Evolutionary conservation across 345 rosid genomes (phyloP).

Genomic region (Hirschfeldia incana): DNA sequence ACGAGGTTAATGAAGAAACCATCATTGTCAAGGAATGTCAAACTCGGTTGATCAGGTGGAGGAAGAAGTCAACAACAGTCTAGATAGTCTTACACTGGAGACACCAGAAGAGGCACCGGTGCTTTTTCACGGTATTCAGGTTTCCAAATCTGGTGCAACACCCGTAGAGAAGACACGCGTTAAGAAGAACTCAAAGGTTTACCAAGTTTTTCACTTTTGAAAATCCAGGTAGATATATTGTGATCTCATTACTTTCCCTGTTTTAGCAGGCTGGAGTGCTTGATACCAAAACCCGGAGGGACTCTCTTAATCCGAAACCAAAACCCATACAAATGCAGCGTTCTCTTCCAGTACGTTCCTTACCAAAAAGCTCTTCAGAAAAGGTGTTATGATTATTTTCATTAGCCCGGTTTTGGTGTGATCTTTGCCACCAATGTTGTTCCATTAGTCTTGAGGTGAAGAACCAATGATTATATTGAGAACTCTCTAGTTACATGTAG

Average conservation of each 20-base stretch:
- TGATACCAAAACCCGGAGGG: slow-evolving; percentile 23
- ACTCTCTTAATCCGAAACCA: slow-evolving; percentile 21
- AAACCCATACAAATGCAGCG: slow-evolving; percentile 10
- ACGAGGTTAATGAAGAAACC: slow-evolving; percentile 45
- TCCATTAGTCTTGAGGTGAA: slow-evolving; percentile 17
- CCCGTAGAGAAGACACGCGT: slow-evolving; percentile 30
- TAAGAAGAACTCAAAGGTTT: slow-evolving; percentile 30
- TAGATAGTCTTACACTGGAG: slow-evolving; percentile 1
- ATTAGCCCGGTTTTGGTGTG: neutral
- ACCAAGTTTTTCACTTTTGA: neutral
- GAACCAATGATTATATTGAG: slow-evolving; percentile 22
- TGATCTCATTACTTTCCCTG: slow-evolving; percentile 12
- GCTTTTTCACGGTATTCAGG: neutral
- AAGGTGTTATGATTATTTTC: slow-evolving; percentile 22
- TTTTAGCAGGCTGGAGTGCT: slow-evolving; percentile 24
- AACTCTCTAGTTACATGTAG: slow-evolving; percentile 8
- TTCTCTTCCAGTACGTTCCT: slow-evolving; percentile 9
- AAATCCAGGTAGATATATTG: neutral
- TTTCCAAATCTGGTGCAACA: slow-evolving; percentile 26
- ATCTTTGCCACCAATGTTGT: slow-evolving; percentile 15
- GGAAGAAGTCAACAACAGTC: slow-evolving; percentile 31
- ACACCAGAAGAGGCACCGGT: slow-evolving; percentile 7
- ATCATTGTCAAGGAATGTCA: slow-evolving; percentile 40
- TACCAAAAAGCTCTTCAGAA: slow-evolving; percentile 1
- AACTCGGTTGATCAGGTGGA: slow-evolving; percentile 42